Evolutionary conservation across 2,329 filamentous ascomycete species (phyloP).

Genomic region (Aspergillus sp.): DNA sequence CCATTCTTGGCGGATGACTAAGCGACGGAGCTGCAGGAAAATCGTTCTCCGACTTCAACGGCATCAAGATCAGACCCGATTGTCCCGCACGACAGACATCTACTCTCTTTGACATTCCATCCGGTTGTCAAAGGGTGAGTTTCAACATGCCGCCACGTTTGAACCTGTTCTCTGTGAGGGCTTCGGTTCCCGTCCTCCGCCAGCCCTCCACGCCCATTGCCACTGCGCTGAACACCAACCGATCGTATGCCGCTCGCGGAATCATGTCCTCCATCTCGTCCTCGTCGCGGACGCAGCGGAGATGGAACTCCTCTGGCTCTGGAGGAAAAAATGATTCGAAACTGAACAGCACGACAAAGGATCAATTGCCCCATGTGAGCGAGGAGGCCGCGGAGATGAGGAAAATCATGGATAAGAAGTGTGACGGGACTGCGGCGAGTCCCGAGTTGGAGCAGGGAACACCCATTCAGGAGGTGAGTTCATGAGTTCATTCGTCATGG

Average conservation of each 20-base stretch:
- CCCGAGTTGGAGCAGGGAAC: slow-evolving; percentile 66
- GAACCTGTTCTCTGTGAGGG: slow-evolving; percentile 44
- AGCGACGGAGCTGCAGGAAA: slow-evolving; percentile 22
- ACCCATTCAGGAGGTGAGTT: slow-evolving; percentile 61
- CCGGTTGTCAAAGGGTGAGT: not conserved
- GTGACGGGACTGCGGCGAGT: slow-evolving; percentile 39
- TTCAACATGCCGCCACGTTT: slow-evolving; percentile 55
- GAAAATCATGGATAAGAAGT: slow-evolving; percentile 52
- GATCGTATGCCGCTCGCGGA: slow-evolving; percentile 8
- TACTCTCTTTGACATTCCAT: slow-evolving; percentile 9
- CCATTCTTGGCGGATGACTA: slow-evolving; percentile 19
- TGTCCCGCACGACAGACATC: not conserved
- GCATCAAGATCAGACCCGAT: not conserved
- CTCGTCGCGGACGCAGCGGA: slow-evolving; percentile 20
- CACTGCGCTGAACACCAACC: slow-evolving; percentile 16
- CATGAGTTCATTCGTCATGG: slow-evolving; percentile 1
- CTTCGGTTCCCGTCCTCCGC: slow-evolving; percentile 31
- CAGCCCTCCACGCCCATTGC: slow-evolving; percentile 25
- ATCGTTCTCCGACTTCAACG: slow-evolving; percentile 16
- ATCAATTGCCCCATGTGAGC: slow-evolving; percentile 57
- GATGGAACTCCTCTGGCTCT: slow-evolving; percentile 36
- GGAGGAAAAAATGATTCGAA: slow-evolving; percentile 26
- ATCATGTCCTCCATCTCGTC: slow-evolving; percentile 15
- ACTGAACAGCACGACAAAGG: slow-evolving; percentile 48
- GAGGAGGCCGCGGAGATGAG: slow-evolving; percentile 63